phyloP scores from a whole-genome alignment of 1,284 basidiomycete species.

The Boletus smithii region DNA sequence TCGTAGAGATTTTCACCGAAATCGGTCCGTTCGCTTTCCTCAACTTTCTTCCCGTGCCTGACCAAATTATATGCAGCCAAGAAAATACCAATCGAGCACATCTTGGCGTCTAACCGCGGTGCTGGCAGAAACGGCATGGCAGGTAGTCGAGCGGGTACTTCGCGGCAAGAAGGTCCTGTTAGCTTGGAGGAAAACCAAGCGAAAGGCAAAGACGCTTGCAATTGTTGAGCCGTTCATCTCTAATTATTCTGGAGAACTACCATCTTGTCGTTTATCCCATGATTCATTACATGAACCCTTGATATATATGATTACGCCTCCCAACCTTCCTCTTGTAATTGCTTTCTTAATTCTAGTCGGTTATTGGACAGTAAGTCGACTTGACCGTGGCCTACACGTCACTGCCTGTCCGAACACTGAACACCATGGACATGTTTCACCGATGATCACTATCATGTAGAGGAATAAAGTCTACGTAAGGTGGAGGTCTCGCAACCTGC shows the following conservation, averaged over 20 bases:
- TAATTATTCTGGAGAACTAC: slow-evolving; percentile 20
- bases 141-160: slow-evolving; percentile 50
- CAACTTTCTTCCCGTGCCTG: neutral
- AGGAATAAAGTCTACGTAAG: slow-evolving; percentile 42
- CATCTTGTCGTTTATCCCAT: slow-evolving; percentile 22
- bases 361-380: slow-evolving; percentile 14
- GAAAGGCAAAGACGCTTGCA: slow-evolving; percentile 76
- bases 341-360: slow-evolving; percentile 28
- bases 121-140: slow-evolving; percentile 58
- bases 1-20: slow-evolving; percentile 97
- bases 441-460: slow-evolving; percentile 9
- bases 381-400: neutral
- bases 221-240: slow-evolving; percentile 49
- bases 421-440: slow-evolving; percentile 5
- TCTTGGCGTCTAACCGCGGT: slow-evolving; percentile 73
- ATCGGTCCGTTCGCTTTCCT: slow-evolving; percentile 63
- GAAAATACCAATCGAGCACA: slow-evolving; percentile 94
- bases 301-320: slow-evolving; percentile 27
- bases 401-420: neutral
- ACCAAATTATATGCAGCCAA: slow-evolving; percentile 58
- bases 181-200: slow-evolving; percentile 69
- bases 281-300: slow-evolving; percentile 21
- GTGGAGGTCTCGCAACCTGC: slow-evolving; percentile 38
- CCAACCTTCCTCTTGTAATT: slow-evolving; percentile 26
- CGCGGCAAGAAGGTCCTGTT: slow-evolving; percentile 57